Conservation (phyloP, 805 yeast genomes). For the Pichia exigua region DNA sequence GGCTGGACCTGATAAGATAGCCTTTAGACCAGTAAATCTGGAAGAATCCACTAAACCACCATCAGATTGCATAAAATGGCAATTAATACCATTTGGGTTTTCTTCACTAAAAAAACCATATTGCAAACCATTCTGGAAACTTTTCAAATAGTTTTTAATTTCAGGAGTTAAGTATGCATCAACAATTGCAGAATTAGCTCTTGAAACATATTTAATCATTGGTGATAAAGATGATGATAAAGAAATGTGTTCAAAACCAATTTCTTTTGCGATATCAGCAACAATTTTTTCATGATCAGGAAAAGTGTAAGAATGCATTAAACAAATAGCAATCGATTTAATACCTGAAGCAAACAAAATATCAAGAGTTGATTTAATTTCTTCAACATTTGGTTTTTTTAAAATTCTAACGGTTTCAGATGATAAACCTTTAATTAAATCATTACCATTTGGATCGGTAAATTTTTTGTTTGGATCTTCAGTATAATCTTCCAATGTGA, state of each 20-base stretch:
- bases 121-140: constrained; percentile 53
- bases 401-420: constrained; percentile 47
- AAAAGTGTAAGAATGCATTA: constrained; percentile 64
- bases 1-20: constrained; percentile 92
- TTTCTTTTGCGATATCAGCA: constrained; percentile 49
- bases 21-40: constrained; percentile 76
- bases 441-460: constrained; percentile 23
- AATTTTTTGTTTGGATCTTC: constrained; percentile 51
- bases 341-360: constrained; percentile 48
- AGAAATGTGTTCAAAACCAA: constrained; percentile 65
- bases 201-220: constrained; percentile 68
- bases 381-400: constrained; percentile 34
- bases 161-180: constrained; percentile 82
- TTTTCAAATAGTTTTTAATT: constrained; percentile 52
- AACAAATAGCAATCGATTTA: constrained; percentile 61
- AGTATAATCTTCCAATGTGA: constrained; percentile 70
- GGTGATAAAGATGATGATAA: constrained; percentile 64
- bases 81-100: constrained; percentile 38
- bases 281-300: constrained; percentile 59
- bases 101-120: constrained; percentile 36
- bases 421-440: constrained; percentile 47
- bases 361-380: constrained; percentile 34
- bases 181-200: constrained; percentile 74
- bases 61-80: constrained; percentile 91
- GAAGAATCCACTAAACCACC: constrained; percentile 87